Evolutionary conservation across 2,329 filamentous ascomycete species (phyloP).

Genomic region (Verticillium klebahnii): DNA sequence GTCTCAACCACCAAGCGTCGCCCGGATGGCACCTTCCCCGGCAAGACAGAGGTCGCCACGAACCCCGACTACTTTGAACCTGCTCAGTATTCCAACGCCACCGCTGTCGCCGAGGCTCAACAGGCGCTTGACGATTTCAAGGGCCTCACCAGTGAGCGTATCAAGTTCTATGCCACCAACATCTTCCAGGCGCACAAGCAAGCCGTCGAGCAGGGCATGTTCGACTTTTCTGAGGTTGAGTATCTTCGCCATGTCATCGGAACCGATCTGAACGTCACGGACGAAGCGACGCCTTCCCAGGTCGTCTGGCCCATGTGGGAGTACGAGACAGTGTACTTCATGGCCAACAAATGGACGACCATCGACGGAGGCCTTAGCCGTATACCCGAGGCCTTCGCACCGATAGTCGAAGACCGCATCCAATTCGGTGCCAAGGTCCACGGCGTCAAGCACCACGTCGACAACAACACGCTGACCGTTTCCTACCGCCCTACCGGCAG

Average conservation of each 20-base stretch:
- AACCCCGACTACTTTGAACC: conserved; percentile 10
- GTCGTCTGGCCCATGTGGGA: conserved; percentile 24
- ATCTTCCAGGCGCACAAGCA: conserved; percentile 24
- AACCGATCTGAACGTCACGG: conserved; percentile 30
- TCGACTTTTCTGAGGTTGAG: conserved; percentile 23
- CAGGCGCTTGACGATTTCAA: conserved; percentile 21
- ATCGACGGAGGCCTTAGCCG: conserved; percentile 29
- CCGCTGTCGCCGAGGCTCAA: conserved; percentile 16
- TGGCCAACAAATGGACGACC: conserved; percentile 19
- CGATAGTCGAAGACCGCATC: conserved; percentile 21
- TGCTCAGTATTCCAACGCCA: conserved; percentile 17
- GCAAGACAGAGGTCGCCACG: conserved; percentile 16
- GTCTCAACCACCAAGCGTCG: conserved; percentile 17
- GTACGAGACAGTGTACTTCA: conserved; percentile 21
- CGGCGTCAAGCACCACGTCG: conserved; percentile 16
- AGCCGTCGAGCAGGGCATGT: conserved; percentile 20
- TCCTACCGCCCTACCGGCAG: conserved; percentile 14
- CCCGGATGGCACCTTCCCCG: conserved; percentile 20
- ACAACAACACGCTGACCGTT: conserved; percentile 14
- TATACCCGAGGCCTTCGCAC: conserved; percentile 27
- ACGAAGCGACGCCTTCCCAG: conserved; percentile 22
- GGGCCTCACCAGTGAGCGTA: conserved; percentile 15
- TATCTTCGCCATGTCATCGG: conserved; percentile 27
- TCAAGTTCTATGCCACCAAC: conserved; percentile 18
- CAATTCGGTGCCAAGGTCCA: conserved; percentile 17